Evolutionary conservation across 2,329 filamentous ascomycete species (phyloP), one percentile per base, ranked within the genome.

Genomic region (Periglandula ipomoeae): DNA sequence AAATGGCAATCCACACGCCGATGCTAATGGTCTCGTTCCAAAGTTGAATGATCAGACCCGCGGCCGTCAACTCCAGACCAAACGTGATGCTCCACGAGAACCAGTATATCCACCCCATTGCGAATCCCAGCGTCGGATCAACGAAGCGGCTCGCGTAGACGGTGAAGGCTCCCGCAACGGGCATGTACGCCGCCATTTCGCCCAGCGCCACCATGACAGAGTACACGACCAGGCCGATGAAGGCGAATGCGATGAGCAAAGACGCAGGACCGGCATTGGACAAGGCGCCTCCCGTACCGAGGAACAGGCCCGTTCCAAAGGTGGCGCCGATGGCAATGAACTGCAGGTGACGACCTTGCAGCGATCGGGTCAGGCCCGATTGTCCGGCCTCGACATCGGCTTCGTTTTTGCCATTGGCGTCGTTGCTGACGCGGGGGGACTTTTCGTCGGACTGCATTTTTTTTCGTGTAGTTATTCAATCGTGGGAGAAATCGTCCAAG

Each of bases 91-190:
- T 74, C 84, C 83, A 90, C 34, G 77, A 82, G 60, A 89, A 89
- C 82, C 84, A 90, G 66, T 90, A 90, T 51, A 87, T 82, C 85
- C 85, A 90, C 19, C 87, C 86, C 75, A 89, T 85, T 19, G 85
- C 76, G 58, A 89, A 89, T 7, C 84, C 85, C 43, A 89, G 70
- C 49, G 81, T 82, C 10, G 79, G 81, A 59, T 87, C 82, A 54
- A 89, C 75, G 58, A 91, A 88, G 17, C 87, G 83, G 35, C 81
- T 76, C 20, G 86, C 85, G 58, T 89, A 91, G 38, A 82, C 76
- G 26, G 85, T 86, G 61, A 90, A 90, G 37, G 84, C 83, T 50
- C 85, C 87, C 19, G 84, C 73, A 32, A 90, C 81, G 5, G 88
- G 88, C 24, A 90, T 81, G 57, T 82, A 88, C 10, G 86, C 83